Percentiles rank a stretch among this genome's conserved stretches.
phyloP scores from a whole-genome alignment of 2,329 filamentous ascomycete genomes.

The Sphaerulina musiva region DNA sequence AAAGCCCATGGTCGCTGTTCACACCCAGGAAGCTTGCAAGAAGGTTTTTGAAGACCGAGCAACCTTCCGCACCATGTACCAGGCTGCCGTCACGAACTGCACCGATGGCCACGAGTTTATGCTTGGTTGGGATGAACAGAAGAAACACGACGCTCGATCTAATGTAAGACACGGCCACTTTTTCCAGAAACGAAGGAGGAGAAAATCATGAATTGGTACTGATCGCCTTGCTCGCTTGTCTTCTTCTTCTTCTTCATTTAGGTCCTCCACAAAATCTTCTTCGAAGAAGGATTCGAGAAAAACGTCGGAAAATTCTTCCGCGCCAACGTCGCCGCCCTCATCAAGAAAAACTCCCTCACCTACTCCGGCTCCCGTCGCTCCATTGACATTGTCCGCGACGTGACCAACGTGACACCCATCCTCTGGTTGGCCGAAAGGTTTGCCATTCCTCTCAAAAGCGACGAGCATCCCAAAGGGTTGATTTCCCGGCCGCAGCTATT shows the following conservation, averaged over 20 bases:
- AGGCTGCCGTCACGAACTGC: conserved; percentile 27
- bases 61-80: conserved; percentile 44
- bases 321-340: conserved; percentile 40
- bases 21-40: conserved; percentile 47
- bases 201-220: too few relatives aligned
- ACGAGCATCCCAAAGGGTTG: conserved; percentile 52
- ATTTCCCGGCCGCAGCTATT: conserved; percentile 45
- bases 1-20: conserved; percentile 41
- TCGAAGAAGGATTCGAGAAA: conserved; percentile 41
- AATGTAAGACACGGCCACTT: conserved; percentile 7
- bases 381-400: conserved; percentile 55
- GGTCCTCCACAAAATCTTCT: conserved; percentile 42
- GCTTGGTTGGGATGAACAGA: conserved; percentile 42
- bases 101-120: conserved; percentile 45
- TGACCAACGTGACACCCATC: conserved; percentile 61
- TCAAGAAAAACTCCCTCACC: conserved; percentile 43
- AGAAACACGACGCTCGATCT: conserved; percentile 39
- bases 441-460: conserved; percentile 60
- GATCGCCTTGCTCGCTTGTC: too few relatives aligned
- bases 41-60: conserved; percentile 46
- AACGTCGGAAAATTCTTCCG: conserved; percentile 43
- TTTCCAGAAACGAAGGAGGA: too few relatives aligned
- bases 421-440: conserved; percentile 59
- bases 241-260: not conserved
- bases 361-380: conserved; percentile 42